Conservation (phyloP, 164 flowering plant species). For the Stephania cephalantha region DNA sequence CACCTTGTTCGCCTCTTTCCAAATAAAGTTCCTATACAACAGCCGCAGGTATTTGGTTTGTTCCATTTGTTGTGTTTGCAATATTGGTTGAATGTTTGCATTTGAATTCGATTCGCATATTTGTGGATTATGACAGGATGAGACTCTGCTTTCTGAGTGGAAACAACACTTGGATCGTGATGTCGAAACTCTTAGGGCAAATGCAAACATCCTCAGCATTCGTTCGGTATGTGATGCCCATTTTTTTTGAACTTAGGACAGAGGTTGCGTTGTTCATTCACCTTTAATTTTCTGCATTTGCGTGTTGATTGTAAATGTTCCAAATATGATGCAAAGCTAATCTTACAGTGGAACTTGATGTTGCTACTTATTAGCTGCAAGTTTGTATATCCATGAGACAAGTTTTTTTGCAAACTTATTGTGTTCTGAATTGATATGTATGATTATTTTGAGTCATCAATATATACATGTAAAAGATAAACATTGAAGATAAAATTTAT, state of each 20-base stretch:
- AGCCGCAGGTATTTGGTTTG: constrained; percentile 60
- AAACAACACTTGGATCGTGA: constrained; percentile 78
- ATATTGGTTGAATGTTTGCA: background rate
- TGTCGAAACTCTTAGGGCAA: constrained; percentile 58
- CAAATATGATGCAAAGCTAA: no score
- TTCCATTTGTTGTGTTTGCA: background rate
- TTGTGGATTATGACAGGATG: constrained; percentile 48
- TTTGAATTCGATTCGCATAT: background rate
- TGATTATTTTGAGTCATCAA: no score
- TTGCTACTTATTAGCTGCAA: no score
- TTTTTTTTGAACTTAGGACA: background rate
- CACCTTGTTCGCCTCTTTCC: constrained; percentile 78
- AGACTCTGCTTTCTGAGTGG: constrained; percentile 64
- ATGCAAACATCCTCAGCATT: constrained; percentile 53
- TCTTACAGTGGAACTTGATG: no score
- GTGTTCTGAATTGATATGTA: no score
- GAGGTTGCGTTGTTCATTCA: no score
- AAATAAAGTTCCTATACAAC: constrained; percentile 73
- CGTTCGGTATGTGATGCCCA: constrained; percentile 49
- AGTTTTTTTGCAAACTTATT: no score
- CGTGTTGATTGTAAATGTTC: no score
- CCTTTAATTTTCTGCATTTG: no score
- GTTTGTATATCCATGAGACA: no score
- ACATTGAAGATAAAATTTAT: no score
- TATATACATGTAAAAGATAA: no score